A percentile compares a stretch with the other conserved stretches of the same genome.
Evolutionary conservation across 495 filamentous ascomycete genomes (phyloP).

Genomic region (Penicillium ochrochloron): DNA sequence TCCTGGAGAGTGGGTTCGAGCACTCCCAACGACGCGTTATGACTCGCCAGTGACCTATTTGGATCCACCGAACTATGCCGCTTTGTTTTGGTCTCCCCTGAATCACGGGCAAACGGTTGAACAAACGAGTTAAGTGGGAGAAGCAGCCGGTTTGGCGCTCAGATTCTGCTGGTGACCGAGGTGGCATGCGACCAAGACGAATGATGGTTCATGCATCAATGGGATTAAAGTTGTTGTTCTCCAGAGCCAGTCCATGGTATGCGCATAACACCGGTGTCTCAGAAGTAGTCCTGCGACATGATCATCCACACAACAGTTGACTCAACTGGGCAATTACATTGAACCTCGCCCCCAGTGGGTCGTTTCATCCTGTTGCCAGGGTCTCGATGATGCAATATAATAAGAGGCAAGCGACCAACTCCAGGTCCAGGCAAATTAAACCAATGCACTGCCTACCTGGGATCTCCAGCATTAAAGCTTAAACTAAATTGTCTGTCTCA

Average conservation of each 20-base stretch:
- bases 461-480: neutral
- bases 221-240: slow-evolving; percentile 2
- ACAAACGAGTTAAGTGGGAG: neutral
- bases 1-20: slow-evolving; percentile 10
- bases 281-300: slow-evolving; percentile 4
- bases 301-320: slow-evolving; percentile 6
- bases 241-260: slow-evolving; percentile 5
- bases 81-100: slow-evolving; percentile 18
- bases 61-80: slow-evolving; percentile 14
- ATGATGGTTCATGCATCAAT: neutral
- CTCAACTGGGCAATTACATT: neutral
- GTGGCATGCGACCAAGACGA: slow-evolving; percentile 6
- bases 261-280: slow-evolving; percentile 6
- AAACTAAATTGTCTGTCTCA: neutral
- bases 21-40: slow-evolving; percentile 3
- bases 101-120: neutral
- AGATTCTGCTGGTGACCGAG: slow-evolving; percentile 5
- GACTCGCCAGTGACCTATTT: neutral
- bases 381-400: slow-evolving; percentile 3
- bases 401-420: neutral
- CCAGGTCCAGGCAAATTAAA: neutral
- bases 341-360: neutral
- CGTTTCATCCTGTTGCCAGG: slow-evolving; percentile 2
- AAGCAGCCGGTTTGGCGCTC: neutral
- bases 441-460: neutral